Base-by-base conservation (phyloP, 495 filamentous ascomycete genomes). In the Podospora australis region DNA sequence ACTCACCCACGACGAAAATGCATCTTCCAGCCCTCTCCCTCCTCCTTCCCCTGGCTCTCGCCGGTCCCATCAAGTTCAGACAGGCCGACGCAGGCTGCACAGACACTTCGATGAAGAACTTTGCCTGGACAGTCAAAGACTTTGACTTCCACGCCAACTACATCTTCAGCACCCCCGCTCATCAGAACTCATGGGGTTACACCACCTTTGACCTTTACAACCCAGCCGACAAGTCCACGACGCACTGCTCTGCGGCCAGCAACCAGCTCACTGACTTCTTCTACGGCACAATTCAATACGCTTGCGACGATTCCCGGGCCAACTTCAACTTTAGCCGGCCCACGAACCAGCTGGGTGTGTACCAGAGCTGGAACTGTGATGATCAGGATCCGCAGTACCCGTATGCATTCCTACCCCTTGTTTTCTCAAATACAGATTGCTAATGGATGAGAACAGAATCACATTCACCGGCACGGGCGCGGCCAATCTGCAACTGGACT, bases 181-280 rank as follows among this genome's bases (percentile, higher is more conserved):
- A 74, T 54, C 70, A 74, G 42, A 70, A 66, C 46, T 65, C 67
- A 6, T 63, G 54, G 53, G 70, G 68, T 16, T 58, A 58, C 41
- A 67, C 66, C 38, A 56, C 57, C 44, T 72, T 74, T 58, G 69
- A 72, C 56, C 50, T 74, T 13, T 52, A 50, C 50, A 72, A 72
- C 67, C 62, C 66, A 21, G 68, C 64, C 10, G 32, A 44, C 24
- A 49, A 55, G 23, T 56, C 57, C 35, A 54, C 50, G 4, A 55
- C 60, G 11, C 25, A 46, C 29, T 74, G 71, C 60, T 62, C 59
- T 32, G 70, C 58, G 9, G 9, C 39, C n/a, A 70, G 67, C 62
- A 59, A 54, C 54, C 64, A 65, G 57, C 56, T 74, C 17, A 39
- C 16, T 3, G 65, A 72, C 39, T 73, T 72, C 46, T 73, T 74